These are phyloP conservation scores for Fusarium sp. DNA, from an alignment of 2,329 filamentous ascomycete species.

Conservation along the genomic window DNA sequence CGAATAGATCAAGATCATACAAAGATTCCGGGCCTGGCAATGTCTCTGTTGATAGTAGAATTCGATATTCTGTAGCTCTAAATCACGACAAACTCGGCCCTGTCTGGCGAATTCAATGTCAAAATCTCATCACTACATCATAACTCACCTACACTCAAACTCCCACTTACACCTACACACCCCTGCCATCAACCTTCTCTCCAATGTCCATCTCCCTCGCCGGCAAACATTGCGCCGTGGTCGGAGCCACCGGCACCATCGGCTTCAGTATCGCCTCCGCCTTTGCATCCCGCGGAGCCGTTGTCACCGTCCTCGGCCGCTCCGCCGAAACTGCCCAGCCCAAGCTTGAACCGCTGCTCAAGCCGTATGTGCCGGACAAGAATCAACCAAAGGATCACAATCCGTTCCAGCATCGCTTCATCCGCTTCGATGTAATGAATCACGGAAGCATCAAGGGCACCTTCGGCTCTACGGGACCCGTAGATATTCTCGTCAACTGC, in stretches of 20 bases:
- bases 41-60: background rate
- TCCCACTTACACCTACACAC: conserved; percentile 8
- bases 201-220: conserved; percentile 56
- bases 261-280: conserved; percentile 76
- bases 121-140: conserved; percentile 21
- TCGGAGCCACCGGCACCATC: conserved; percentile 80
- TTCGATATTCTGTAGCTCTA: too few relatives aligned
- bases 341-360: conserved; percentile 54
- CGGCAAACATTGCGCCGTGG: conserved; percentile 72
- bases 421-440: conserved; percentile 54
- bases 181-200: background rate
- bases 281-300: conserved; percentile 75
- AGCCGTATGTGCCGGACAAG: conserved; percentile 41
- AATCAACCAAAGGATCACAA: background rate
- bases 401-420: conserved; percentile 53
- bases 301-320: conserved; percentile 74
- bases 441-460: conserved; percentile 51
- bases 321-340: conserved; percentile 63
- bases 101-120: conserved; percentile 15
- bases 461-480: conserved; percentile 51
- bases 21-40: too few relatives aligned
- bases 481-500: conserved; percentile 81
- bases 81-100: background rate
- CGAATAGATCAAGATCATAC: background rate
- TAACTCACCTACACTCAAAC: conserved; percentile 4